Percentiles rank a stretch among this genome's conserved stretches.
phyloP scores from a whole-genome alignment of 176 grass and related monocot genomes.

The Alloteropsis semialata region DNA sequence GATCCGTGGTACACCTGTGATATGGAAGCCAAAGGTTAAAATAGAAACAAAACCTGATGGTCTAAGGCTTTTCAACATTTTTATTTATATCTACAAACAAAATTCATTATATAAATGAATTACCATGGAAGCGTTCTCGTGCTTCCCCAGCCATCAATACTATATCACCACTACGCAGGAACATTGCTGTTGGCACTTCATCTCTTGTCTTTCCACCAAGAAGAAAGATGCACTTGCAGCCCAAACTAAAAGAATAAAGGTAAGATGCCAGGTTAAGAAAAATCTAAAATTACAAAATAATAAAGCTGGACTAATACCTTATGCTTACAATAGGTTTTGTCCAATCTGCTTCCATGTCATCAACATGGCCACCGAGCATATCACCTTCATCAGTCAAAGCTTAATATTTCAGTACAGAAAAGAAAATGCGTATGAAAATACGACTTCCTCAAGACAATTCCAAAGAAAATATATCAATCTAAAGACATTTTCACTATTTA shows the following conservation, averaged over 20 bases:
- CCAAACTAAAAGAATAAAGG: constrained; percentile 46
- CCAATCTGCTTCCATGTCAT: constrained; percentile 98
- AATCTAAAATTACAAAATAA: constrained; percentile 1
- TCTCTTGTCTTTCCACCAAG: constrained; percentile 81
- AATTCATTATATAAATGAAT: constrained; percentile 4
- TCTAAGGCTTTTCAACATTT: background rate
- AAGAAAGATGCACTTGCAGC: constrained; percentile 89
- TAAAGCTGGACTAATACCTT: constrained; percentile 43
- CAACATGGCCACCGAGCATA: constrained; percentile 92
- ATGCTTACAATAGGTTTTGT: constrained; percentile 92
- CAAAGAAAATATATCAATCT: background rate
- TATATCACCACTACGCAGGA: constrained; percentile 71
- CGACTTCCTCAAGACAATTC: background rate
- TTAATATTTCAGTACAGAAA: background rate
- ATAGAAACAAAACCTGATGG: background rate
- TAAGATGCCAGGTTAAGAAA: background rate
- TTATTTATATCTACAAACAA: background rate
- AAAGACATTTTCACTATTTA: background rate
- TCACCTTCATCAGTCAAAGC: constrained; percentile 52
- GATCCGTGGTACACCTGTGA: constrained; percentile 58
- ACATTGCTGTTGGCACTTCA: constrained; percentile 75
- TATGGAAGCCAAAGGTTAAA: constrained; percentile 1
- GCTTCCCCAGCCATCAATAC: constrained; percentile 81
- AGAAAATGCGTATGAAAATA: background rate
- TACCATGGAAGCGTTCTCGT: constrained; percentile 90